phyloP scores from a whole-genome alignment of 139 green algal genomes.

The Coelastrella sp. region DNA sequence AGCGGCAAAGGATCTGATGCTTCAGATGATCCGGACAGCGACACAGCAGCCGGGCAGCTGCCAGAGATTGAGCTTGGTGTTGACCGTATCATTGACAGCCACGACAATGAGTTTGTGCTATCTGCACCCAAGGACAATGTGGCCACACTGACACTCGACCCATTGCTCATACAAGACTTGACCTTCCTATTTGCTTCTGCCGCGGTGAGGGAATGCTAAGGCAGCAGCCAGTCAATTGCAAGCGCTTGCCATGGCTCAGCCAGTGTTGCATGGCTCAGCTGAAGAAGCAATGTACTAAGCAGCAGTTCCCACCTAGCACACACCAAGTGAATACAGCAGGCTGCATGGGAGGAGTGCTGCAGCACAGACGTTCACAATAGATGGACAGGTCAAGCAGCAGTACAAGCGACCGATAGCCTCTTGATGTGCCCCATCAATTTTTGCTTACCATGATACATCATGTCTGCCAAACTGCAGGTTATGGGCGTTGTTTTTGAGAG shows the following conservation, averaged over 20 bases:
- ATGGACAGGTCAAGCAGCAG: too few relatives aligned
- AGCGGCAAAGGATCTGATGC: neutral
- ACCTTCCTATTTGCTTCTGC: conserved; percentile 80
- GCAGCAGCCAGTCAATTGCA: neutral
- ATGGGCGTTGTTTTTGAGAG: conserved; percentile 82
- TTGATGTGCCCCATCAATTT: too few relatives aligned
- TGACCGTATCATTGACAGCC: conserved; percentile 94
- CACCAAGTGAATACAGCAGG: too few relatives aligned
- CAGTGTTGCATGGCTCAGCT: too few relatives aligned
- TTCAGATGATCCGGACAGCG: neutral
- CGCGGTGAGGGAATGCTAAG: conserved; percentile 42
- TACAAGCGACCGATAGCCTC: too few relatives aligned
- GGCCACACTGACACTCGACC: conserved; percentile 92
- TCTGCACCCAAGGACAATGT: conserved; percentile 90
- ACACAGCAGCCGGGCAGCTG: neutral
- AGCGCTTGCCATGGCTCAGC: neutral
- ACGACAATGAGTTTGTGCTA: conserved; percentile 99
- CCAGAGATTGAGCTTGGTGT: conserved; percentile 74
- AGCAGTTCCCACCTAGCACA: too few relatives aligned
- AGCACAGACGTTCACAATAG: neutral
- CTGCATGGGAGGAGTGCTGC: neutral
- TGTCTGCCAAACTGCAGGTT: conserved; percentile 48
- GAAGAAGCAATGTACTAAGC: too few relatives aligned
- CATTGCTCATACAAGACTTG: conserved; percentile 90
- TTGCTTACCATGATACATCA: too few relatives aligned